phyloP scores from a whole-genome alignment of 345 rosid genomes.

The Trapa bicornis region DNA sequence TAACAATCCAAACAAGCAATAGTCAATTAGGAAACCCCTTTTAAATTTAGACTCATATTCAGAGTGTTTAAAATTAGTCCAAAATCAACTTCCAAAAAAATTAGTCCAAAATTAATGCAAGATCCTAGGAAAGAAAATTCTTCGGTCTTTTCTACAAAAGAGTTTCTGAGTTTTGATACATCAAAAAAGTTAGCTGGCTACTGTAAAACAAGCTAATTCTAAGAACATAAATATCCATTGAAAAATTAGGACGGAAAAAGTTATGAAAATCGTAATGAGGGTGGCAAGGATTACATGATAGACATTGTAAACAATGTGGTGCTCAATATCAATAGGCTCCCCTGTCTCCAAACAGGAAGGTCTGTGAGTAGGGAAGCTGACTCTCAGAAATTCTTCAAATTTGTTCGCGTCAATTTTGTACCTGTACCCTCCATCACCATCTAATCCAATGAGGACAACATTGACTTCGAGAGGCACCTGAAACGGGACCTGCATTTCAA shows the following conservation, averaged over 20 bases:
- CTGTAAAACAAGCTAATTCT: not conserved
- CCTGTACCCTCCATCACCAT: slow-evolving; percentile 88
- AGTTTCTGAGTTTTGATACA: too few relatives aligned
- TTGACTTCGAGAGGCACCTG: slow-evolving; percentile 95
- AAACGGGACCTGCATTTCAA: slow-evolving; percentile 67
- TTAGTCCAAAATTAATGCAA: not conserved
- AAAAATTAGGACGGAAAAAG: not conserved
- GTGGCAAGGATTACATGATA: slow-evolving; percentile 52
- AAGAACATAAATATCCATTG: not conserved
- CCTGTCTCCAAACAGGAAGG: slow-evolving; percentile 83
- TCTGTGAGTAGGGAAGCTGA: slow-evolving; percentile 67
- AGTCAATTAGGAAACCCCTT: not conserved
- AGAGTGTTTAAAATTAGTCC: not conserved
- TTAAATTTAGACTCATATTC: not conserved
- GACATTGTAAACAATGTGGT: slow-evolving; percentile 63
- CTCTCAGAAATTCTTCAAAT: slow-evolving; percentile 67
- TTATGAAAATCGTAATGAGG: not conserved
- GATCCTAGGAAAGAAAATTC: not conserved
- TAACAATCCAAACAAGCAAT: not conserved
- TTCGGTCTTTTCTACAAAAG: too few relatives aligned
- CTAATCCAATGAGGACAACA: slow-evolving; percentile 72
- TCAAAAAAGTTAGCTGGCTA: not conserved
- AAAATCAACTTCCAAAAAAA: not conserved
- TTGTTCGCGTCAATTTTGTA: slow-evolving; percentile 51
- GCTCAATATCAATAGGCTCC: slow-evolving; percentile 88